phyloP scores from a whole-genome alignment of 2,329 filamentous ascomycete species.

The Helminthosporium solani region DNA sequence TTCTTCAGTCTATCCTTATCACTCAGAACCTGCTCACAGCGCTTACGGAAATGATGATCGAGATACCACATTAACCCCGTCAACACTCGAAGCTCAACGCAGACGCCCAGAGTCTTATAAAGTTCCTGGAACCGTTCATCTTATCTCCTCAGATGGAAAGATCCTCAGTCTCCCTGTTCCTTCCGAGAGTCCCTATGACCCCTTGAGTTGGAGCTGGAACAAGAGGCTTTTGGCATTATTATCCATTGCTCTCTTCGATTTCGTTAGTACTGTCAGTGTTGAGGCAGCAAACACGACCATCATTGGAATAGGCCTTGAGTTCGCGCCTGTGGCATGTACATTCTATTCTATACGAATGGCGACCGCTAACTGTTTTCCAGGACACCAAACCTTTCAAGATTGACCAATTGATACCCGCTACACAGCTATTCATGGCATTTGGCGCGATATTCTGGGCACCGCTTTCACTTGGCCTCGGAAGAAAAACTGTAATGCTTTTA shows the following conservation, averaged over 20 bases:
- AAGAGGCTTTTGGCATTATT: slow-evolving; percentile 22
- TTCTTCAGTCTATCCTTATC: too few species aligned
- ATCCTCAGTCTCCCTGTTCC: slow-evolving; percentile 26
- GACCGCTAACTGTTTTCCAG: slow-evolving; percentile 8
- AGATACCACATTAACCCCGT: neutral
- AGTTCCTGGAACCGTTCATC: slow-evolving; percentile 26
- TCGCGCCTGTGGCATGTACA: slow-evolving; percentile 15
- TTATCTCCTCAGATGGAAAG: slow-evolving; percentile 24
- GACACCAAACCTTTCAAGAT: slow-evolving; percentile 23
- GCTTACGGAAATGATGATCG: neutral
- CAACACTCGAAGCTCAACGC: neutral
- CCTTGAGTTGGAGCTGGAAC: slow-evolving; percentile 24
- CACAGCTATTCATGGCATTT: slow-evolving; percentile 38
- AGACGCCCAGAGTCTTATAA: slow-evolving; percentile 28
- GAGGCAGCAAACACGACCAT: slow-evolving; percentile 20
- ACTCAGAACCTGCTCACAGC: neutral
- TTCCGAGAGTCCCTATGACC: slow-evolving; percentile 25
- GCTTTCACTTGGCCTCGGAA: slow-evolving; percentile 39
- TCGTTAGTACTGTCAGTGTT: slow-evolving; percentile 15
- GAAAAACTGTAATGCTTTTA: slow-evolving; percentile 39
- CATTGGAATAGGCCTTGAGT: slow-evolving; percentile 15
- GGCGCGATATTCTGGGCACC: slow-evolving; percentile 44
- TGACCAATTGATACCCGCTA: slow-evolving; percentile 26
- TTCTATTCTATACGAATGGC: neutral
- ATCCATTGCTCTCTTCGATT: slow-evolving; percentile 16